Conservation (phyloP, 225 moss, liverwort and hornwort genomes). For the Sphagnum contortum region DNA sequence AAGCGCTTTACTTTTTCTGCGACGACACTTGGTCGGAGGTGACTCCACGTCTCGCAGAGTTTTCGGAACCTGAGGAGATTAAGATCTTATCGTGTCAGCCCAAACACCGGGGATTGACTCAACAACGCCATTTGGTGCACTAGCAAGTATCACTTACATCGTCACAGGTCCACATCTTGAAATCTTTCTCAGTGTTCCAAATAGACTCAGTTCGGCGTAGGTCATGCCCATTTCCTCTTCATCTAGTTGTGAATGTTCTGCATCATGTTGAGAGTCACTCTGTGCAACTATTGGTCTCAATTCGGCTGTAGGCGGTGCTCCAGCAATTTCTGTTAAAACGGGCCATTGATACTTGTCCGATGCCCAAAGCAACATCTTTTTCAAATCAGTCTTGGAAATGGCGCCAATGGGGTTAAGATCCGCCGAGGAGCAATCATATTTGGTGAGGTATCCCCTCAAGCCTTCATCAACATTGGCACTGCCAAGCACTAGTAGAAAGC, state of each 20-base stretch:
- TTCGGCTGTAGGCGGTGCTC: conserved; percentile 86
- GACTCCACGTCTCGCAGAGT: too few species aligned
- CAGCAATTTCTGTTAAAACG: conserved; percentile 69
- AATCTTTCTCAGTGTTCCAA: conserved; percentile 75
- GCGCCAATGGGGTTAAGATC: conserved; percentile 94
- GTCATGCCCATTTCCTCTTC: conserved; percentile 96
- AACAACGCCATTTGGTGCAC: too few species aligned
- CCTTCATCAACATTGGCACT: conserved; percentile 98
- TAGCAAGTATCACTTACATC: conserved; percentile 74
- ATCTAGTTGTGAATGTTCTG: conserved; percentile 39
- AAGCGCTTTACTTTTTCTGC: too few species aligned
- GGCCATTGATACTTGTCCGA: conserved; percentile 66
- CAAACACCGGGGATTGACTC: too few species aligned
- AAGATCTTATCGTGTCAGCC: too few species aligned
- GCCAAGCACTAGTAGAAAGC: conserved; percentile 89
- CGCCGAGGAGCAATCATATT: conserved; percentile 93
- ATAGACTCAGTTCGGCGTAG: conserved; percentile 89
- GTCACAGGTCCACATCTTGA: conserved; percentile 80
- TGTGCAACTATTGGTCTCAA: conserved; percentile 69
- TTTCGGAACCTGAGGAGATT: too few species aligned
- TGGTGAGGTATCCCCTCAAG: conserved; percentile 89
- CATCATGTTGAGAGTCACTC: conserved; percentile 12
- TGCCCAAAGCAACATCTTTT: conserved; percentile 68
- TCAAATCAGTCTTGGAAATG: conserved; percentile 78
- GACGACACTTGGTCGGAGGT: too few species aligned